Conservation (phyloP, 257 asterid species). For the Euphrasia confusa region DNA sequence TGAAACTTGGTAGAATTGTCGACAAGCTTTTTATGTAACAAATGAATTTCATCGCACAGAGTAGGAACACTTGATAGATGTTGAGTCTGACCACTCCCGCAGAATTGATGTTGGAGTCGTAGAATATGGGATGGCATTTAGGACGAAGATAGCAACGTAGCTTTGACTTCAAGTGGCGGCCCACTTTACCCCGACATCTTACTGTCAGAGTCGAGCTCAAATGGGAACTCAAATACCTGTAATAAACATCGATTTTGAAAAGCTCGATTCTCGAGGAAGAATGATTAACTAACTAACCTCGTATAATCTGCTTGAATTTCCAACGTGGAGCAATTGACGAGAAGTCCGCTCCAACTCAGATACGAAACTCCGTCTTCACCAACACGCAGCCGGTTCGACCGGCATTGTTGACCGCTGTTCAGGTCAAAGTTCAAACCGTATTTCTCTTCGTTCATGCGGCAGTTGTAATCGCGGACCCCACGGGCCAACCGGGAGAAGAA, state of each 20-base stretch:
- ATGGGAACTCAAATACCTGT: slow-evolving; percentile 63
- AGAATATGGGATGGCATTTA: slow-evolving; percentile 82
- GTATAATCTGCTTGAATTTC: slow-evolving; percentile 96
- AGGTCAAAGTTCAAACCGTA: slow-evolving; percentile 60
- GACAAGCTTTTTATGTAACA: slow-evolving; percentile 49
- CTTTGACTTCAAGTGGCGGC: slow-evolving; percentile 44
- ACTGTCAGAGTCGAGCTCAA: slow-evolving; percentile 68
- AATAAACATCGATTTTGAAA: background rate
- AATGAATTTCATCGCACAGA: slow-evolving; percentile 84
- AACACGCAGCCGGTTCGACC: slow-evolving; percentile 42
- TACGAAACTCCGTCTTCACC: slow-evolving; percentile 68
- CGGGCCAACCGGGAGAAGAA: slow-evolving; percentile 61
- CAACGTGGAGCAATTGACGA: slow-evolving; percentile 64
- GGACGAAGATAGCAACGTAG: slow-evolving; percentile 57
- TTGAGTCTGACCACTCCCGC: slow-evolving; percentile 75
- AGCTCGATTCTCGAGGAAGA: too few relatives aligned
- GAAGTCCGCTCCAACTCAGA: slow-evolving; percentile 91
- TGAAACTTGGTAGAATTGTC: slow-evolving; percentile 33
- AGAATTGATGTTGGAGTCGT: slow-evolving; percentile 74
- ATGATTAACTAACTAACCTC: slow-evolving; percentile 38
- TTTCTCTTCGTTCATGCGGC: slow-evolving; percentile 74
- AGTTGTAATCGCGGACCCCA: slow-evolving; percentile 73
- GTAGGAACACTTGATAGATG: slow-evolving; percentile 70
- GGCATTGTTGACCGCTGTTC: slow-evolving; percentile 27
- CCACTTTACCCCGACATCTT: slow-evolving; percentile 47